Percentiles rank a stretch among this genome's conserved stretches.
Evolutionary conservation across 352 stramenopile species (phyloP).

Genomic region (Phytophthora boehmeriae): DNA sequence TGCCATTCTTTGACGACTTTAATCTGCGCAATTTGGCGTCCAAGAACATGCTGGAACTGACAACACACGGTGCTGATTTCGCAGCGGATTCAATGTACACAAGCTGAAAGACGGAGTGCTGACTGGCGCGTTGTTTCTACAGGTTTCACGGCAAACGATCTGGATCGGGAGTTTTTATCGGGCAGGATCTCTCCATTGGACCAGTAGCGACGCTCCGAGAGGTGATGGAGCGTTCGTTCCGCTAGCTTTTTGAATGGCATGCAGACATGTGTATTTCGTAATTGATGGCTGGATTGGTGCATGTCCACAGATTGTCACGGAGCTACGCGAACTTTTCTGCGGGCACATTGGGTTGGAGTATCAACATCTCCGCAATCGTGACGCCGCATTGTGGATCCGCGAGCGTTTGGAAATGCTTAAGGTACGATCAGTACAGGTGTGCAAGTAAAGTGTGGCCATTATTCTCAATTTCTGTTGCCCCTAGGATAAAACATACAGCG

Average conservation of each 20-base stretch:
- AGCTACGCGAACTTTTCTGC: slow-evolving; percentile 97
- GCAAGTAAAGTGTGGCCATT: slow-evolving; percentile 2
- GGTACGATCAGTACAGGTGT: slow-evolving; percentile 15
- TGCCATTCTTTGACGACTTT: slow-evolving; percentile 89
- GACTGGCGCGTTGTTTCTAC: slow-evolving; percentile 12
- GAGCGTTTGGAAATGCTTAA: slow-evolving; percentile 73
- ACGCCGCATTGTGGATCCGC: slow-evolving; percentile 87
- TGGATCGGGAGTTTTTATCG: slow-evolving; percentile 93
- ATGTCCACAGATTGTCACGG: slow-evolving; percentile 89
- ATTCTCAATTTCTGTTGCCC: background rate
- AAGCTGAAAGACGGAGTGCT: background rate
- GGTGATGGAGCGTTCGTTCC: slow-evolving; percentile 22
- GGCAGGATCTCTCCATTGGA: slow-evolving; percentile 84
- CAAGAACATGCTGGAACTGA: slow-evolving; percentile 85
- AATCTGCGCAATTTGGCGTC: slow-evolving; percentile 83
- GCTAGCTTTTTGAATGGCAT: background rate
- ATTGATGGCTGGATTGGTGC: slow-evolving; percentile 61
- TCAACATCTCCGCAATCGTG: slow-evolving; percentile 96
- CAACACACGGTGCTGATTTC: slow-evolving; percentile 63
- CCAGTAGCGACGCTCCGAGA: slow-evolving; percentile 78
- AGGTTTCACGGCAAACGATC: slow-evolving; percentile 90
- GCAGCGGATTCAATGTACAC: background rate
- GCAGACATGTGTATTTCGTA: background rate
- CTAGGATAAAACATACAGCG: slow-evolving; percentile 48
- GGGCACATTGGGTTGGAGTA: slow-evolving; percentile 97